Percentiles rank a stretch among this genome's conserved stretches.
Evolutionary conservation across 129 eudicot genomes (phyloP).

Genomic region (Dittrichia graveolens): DNA sequence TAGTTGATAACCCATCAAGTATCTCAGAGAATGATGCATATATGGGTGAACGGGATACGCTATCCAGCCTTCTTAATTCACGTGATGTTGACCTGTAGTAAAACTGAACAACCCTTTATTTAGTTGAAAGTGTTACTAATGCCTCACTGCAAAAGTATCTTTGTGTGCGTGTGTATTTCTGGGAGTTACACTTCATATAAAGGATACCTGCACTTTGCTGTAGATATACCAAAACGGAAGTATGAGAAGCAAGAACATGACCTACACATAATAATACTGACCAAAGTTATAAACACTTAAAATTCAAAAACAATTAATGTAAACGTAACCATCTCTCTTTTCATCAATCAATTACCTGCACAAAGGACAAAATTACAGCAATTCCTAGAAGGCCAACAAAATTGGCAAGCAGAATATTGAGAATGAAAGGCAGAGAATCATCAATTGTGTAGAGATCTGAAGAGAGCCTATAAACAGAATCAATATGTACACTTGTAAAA

Average conservation of each 20-base stretch:
- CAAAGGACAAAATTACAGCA: constrained; percentile 73
- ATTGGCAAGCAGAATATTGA: constrained; percentile 95
- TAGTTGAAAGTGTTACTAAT: constrained; percentile 22
- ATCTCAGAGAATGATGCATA: constrained; percentile 95
- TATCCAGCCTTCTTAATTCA: constrained; percentile 90
- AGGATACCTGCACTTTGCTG: constrained; percentile 78
- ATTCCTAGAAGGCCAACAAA: constrained; percentile 89
- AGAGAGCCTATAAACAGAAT: constrained; percentile 58
- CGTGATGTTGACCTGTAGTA: constrained; percentile 94
- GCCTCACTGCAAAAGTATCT: background rate
- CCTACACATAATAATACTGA: constrained; percentile 45
- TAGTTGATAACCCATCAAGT: constrained; percentile 84
- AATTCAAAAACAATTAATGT: background rate
- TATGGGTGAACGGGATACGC: constrained; percentile 96
- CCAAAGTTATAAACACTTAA: background rate
- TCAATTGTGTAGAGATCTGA: constrained; percentile 96
- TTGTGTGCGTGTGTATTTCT: background rate
- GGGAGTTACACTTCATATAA: constrained; percentile 13
- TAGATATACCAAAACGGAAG: constrained; percentile 87
- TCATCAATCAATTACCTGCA: constrained; percentile 54
- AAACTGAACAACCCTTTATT: constrained; percentile 54
- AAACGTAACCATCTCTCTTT: constrained; percentile 8
- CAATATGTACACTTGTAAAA: constrained; percentile 18
- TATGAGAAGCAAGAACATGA: constrained; percentile 72
- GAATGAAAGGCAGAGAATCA: constrained; percentile 90